phyloP scores from a whole-genome alignment of 257 asterid genomes.

The Oldenlandia corymbosa region DNA sequence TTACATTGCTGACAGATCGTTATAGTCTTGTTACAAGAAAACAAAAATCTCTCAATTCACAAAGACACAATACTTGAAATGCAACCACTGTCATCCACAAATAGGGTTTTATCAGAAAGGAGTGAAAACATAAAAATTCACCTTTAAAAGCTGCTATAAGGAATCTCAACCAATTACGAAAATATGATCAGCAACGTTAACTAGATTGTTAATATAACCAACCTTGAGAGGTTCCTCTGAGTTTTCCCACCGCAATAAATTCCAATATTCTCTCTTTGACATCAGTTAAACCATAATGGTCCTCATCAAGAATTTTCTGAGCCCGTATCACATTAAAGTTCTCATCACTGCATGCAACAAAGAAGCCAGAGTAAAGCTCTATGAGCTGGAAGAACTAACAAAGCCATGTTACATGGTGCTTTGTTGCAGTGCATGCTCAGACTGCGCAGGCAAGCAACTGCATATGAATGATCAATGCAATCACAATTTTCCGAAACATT shows the following conservation, averaged over 20 bases:
- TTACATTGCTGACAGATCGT: neutral
- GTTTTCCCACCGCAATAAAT: slow-evolving; percentile 97
- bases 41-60: neutral
- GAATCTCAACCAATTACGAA: neutral
- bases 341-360: slow-evolving; percentile 57
- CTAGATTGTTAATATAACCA: slow-evolving; percentile 16
- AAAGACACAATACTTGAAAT: neutral
- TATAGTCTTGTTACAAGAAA: neutral
- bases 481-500: too few relatives aligned
- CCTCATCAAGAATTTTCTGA: slow-evolving; percentile 89
- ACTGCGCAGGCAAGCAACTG: slow-evolving; percentile 4
- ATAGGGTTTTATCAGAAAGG: neutral
- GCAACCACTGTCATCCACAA: neutral
- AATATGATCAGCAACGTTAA: neutral
- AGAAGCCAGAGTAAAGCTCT: slow-evolving; percentile 1
- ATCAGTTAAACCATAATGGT: slow-evolving; percentile 93
- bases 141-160: neutral
- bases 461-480: neutral
- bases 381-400: neutral
- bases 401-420: neutral
- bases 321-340: slow-evolving; percentile 85
- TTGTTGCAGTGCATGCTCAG: neutral
- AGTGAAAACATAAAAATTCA: too few relatives aligned
- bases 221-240: slow-evolving; percentile 99
- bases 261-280: slow-evolving; percentile 98